Evolutionary conservation across 2,329 filamentous ascomycete species (phyloP).

Genomic region (Colletotrichum cordylinicola): DNA sequence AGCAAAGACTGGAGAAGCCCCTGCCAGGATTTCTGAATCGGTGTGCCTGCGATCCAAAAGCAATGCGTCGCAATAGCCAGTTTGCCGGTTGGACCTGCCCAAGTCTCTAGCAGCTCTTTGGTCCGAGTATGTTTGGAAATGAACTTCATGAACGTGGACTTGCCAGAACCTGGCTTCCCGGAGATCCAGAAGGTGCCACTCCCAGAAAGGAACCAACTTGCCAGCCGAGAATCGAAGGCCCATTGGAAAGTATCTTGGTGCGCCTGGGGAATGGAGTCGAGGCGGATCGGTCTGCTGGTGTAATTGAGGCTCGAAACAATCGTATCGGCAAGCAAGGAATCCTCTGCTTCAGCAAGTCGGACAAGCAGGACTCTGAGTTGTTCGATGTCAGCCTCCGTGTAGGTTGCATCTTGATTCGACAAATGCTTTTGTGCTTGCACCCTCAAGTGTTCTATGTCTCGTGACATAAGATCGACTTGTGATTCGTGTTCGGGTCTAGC

Average conservation of each 20-base stretch:
- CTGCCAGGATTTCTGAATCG: background rate
- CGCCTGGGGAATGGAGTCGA: background rate
- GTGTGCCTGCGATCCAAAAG: background rate
- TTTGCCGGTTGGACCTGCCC: background rate
- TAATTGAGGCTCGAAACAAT: background rate
- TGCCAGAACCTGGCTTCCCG: background rate
- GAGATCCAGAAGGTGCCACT: background rate
- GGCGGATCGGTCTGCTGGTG: background rate
- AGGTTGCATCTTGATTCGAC: background rate
- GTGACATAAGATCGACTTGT: background rate
- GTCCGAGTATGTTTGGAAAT: background rate
- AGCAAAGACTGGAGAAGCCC: background rate
- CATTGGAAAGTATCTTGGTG: background rate
- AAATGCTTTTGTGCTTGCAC: background rate
- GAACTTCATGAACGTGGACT: background rate
- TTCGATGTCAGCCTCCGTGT: background rate
- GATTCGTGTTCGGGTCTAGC: background rate
- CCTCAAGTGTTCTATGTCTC: background rate
- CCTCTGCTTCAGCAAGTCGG: background rate
- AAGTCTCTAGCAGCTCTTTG: background rate
- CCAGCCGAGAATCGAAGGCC: background rate
- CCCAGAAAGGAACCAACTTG: background rate
- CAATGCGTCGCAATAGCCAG: background rate
- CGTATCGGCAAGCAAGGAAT: background rate
- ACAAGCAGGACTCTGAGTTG: background rate